Evolutionary conservation across 495 filamentous ascomycete species (phyloP).

Genomic region (Aspergillus ostianus): DNA sequence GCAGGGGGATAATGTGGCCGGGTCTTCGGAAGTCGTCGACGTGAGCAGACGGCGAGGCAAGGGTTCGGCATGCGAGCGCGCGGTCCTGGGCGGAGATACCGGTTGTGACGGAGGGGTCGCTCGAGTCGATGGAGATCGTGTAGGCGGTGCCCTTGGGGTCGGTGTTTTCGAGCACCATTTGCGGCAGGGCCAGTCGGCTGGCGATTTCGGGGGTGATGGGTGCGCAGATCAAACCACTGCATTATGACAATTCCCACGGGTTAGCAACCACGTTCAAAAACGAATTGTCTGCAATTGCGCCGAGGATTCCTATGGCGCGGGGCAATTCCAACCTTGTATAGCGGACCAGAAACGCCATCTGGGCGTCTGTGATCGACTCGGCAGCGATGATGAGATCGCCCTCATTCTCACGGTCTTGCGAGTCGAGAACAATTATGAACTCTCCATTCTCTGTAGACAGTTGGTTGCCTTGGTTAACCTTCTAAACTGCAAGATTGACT

Average conservation of each 20-base stretch:
- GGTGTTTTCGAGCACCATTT: conserved; percentile 81
- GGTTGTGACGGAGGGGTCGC: conserved; percentile 70
- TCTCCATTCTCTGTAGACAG: conserved; percentile 68
- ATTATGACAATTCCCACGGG: neutral
- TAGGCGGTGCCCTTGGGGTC: conserved; percentile 92
- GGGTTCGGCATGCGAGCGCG: conserved; percentile 73
- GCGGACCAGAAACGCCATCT: conserved; percentile 94
- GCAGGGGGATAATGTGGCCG: conserved; percentile 87
- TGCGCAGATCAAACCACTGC: conserved; percentile 84
- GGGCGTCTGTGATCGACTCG: conserved; percentile 75
- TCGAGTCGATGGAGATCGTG: conserved; percentile 79
- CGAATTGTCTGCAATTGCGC: neutral
- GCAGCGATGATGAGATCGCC: conserved; percentile 97
- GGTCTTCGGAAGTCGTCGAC: conserved; percentile 70
- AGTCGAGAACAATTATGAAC: conserved; percentile 95
- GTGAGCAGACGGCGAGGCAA: conserved; percentile 64
- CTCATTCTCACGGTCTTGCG: conserved; percentile 89
- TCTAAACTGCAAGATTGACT: neutral
- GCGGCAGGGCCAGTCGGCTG: conserved; percentile 69
- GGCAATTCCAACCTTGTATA: conserved; percentile 57
- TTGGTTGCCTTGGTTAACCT: conserved; percentile 14
- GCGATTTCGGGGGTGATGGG: conserved; percentile 70
- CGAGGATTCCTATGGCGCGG: neutral
- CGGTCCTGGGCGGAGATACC: conserved; percentile 90
- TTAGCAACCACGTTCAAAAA: conserved; percentile 3